Percentiles rank a stretch among this genome's conserved stretches.
These are phyloP conservation scores for Pezicula neosporulosa DNA, from an alignment of 2,329 filamentous ascomycete species.

Conservation along the genomic window DNA sequence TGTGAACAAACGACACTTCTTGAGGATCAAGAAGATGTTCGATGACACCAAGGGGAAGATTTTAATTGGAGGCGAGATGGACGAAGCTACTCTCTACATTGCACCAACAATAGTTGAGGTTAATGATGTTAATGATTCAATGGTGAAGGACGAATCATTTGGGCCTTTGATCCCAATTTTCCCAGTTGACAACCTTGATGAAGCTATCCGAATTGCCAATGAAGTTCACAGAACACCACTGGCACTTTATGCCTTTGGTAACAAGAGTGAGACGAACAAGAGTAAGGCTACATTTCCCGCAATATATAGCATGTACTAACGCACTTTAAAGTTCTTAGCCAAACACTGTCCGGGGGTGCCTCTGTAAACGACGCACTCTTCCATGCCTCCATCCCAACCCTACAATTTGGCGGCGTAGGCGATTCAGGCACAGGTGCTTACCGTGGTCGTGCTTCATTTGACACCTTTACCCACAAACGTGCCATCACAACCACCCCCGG, in stretches of 20 bases:
- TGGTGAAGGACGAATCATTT: slow-evolving; percentile 84
- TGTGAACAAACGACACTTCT: slow-evolving; percentile 75
- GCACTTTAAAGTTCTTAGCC: slow-evolving; percentile 47
- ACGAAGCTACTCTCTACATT: slow-evolving; percentile 78
- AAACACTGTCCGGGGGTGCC: slow-evolving; percentile 65
- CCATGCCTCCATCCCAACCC: slow-evolving; percentile 66
- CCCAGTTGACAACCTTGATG: slow-evolving; percentile 73
- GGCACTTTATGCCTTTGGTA: slow-evolving; percentile 81
- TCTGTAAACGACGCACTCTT: slow-evolving; percentile 65
- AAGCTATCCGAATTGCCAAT: slow-evolving; percentile 81
- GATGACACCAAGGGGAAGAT: slow-evolving; percentile 81
- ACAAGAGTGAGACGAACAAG: slow-evolving; percentile 71
- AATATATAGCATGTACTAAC: slow-evolving; percentile 5
- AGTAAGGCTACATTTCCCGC: slow-evolving; percentile 42
- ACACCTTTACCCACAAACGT: slow-evolving; percentile 61
- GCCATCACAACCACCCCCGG: slow-evolving; percentile 56
- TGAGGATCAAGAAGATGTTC: slow-evolving; percentile 86
- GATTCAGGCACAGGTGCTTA: slow-evolving; percentile 74
- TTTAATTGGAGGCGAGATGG: slow-evolving; percentile 79
- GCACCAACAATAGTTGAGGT: slow-evolving; percentile 92
- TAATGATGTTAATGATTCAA: slow-evolving; percentile 67
- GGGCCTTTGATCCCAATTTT: slow-evolving; percentile 88
- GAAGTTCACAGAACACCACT: slow-evolving; percentile 79
- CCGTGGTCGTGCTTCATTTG: slow-evolving; percentile 72
- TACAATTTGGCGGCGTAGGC: slow-evolving; percentile 82